Percentiles rank a stretch among this genome's conserved stretches.
Conservation (phyloP, 176 grass and related monocot species). For the Oryza coarctata region DNA sequence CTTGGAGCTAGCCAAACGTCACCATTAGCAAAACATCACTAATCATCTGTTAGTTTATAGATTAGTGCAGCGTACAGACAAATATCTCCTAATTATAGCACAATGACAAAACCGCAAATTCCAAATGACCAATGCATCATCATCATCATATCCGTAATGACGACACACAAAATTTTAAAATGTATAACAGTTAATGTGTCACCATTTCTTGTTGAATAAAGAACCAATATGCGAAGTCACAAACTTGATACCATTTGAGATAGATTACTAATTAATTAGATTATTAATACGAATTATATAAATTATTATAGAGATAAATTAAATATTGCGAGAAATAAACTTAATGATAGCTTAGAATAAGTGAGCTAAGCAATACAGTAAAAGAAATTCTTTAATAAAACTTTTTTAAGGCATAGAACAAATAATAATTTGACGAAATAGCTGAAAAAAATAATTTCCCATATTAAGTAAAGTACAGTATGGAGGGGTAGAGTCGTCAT, state of each 20-base stretch:
- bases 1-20: conserved; percentile 16
- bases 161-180: neutral
- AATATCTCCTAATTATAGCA: conserved; percentile 34
- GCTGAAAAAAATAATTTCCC: no score
- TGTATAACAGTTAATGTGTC: neutral
- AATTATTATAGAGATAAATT: no score
- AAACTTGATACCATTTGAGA: no score
- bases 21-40: conserved; percentile 33
- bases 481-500: conserved; percentile 17
- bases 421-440: no score
- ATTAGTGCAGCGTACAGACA: conserved; percentile 26
- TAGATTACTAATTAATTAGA: no score
- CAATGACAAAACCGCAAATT: neutral
- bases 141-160: neutral
- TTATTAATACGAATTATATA: no score
- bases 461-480: neutral
- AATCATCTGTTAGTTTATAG: neutral
- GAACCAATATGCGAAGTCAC: neutral
- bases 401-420: no score
- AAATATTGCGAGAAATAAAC: no score
- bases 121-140: conserved; percentile 11
- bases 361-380: no score
- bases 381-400: no score
- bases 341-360: no score
- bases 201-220: neutral